Evolutionary conservation across 2,329 filamentous ascomycete genomes (phyloP).

Genomic region (Leptoxyphium fumago): DNA sequence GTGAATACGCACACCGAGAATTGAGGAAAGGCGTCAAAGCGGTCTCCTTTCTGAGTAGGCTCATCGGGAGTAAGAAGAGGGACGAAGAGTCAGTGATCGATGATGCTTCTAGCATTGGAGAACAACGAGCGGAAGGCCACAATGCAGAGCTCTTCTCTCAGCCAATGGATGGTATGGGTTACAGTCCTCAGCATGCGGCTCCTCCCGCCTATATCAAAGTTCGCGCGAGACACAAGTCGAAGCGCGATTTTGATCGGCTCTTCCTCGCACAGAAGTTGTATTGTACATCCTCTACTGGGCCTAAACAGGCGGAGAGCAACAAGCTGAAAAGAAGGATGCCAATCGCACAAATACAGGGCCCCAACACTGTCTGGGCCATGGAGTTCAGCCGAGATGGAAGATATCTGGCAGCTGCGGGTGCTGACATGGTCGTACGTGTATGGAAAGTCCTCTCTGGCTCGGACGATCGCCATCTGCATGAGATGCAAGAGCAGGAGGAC

Average conservation of each 20-base stretch:
- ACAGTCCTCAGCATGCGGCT: constrained; percentile 73
- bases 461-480: constrained; percentile 62
- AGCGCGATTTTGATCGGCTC: constrained; percentile 66
- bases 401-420: constrained; percentile 82
- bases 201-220: constrained; percentile 86
- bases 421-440: constrained; percentile 70
- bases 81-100: constrained; percentile 29
- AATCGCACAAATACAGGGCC: constrained; percentile 7
- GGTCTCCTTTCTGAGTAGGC: constrained; percentile 76
- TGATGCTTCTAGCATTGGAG: constrained; percentile 52
- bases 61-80: constrained; percentile 63
- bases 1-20: constrained; percentile 11
- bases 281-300: constrained; percentile 2
- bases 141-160: constrained; percentile 73
- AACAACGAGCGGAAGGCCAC: constrained; percentile 60
- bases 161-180: constrained; percentile 55
- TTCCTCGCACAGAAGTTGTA: constrained; percentile 84
- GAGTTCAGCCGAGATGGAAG: constrained; percentile 87
- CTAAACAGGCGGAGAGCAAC: constrained; percentile 5
- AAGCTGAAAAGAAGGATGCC: constrained; percentile 30
- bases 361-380: constrained; percentile 67
- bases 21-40: constrained; percentile 70
- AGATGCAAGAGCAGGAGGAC: constrained; percentile 47
- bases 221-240: constrained; percentile 63
- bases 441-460: constrained; percentile 76